Evolutionary conservation across 192 early-diverging fungal species (phyloP).

Genomic region (Coemansia sp.): DNA sequence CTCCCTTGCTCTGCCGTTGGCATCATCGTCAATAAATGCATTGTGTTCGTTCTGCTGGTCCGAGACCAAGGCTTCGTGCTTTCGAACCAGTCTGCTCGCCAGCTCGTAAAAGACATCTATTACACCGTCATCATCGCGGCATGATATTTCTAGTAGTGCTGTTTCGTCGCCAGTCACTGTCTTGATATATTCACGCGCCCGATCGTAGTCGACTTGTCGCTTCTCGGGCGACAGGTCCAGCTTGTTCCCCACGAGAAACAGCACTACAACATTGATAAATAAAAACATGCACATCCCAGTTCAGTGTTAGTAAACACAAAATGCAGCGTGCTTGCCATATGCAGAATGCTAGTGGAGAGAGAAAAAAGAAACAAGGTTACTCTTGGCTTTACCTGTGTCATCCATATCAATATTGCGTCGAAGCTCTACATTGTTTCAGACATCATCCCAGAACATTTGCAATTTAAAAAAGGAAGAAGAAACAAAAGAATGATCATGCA

Average conservation of each 20-base stretch:
- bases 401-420: constrained; percentile 66
- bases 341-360: neutral
- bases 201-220: constrained; percentile 60
- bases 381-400: constrained; percentile 55
- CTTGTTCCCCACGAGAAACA: constrained; percentile 74
- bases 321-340: neutral
- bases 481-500: neutral
- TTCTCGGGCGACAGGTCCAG: constrained; percentile 63
- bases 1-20: constrained; percentile 18
- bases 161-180: constrained; percentile 62
- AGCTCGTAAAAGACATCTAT: constrained; percentile 51
- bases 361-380: neutral
- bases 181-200: constrained; percentile 64
- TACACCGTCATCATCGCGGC: constrained; percentile 69
- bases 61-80: constrained; percentile 13
- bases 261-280: constrained; percentile 47
- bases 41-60: constrained; percentile 20
- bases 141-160: constrained; percentile 68
- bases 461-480: neutral
- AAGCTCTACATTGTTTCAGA: constrained; percentile 50
- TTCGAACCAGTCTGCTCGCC: constrained; percentile 37
- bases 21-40: constrained; percentile 15
- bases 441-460: neutral
- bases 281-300: neutral
- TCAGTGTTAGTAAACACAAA: neutral